Evolutionary conservation across 148 eudicot genomes (phyloP).

Genomic region (Silene latifolia): DNA sequence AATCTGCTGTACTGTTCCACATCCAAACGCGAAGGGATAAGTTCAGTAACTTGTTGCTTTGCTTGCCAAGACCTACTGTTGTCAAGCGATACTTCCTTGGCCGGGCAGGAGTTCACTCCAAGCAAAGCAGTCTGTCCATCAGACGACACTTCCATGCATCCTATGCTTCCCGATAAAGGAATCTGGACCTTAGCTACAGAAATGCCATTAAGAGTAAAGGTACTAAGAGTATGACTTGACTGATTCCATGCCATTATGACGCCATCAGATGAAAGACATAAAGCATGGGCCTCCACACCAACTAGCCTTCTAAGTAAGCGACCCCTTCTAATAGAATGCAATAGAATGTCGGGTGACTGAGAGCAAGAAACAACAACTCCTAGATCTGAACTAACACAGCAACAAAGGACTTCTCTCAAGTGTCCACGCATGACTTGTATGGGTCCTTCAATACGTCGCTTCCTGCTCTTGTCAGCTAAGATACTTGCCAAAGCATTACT

Average conservation of each 20-base stretch:
- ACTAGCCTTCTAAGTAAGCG: constrained; percentile 74
- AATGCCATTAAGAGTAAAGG: constrained; percentile 76
- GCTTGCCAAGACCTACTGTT: constrained; percentile 30
- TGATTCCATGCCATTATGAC: constrained; percentile 79
- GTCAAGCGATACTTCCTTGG: constrained; percentile 40
- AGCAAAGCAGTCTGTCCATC: constrained; percentile 80
- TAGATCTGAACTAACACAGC: constrained; percentile 83
- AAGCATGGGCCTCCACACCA: constrained; percentile 66
- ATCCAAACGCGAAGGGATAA: constrained; percentile 26
- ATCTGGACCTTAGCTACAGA: constrained; percentile 56
- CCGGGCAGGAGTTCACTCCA: constrained; percentile 60
- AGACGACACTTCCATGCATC: constrained; percentile 82
- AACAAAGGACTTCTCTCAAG: constrained; percentile 68
- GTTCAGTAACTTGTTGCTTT: constrained; percentile 28
- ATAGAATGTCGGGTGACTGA: constrained; percentile 61
- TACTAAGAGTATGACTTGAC: constrained; percentile 50
- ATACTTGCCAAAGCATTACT: constrained; percentile 40
- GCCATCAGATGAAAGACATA: constrained; percentile 76
- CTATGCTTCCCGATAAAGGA: constrained; percentile 54
- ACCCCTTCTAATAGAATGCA: constrained; percentile 78
- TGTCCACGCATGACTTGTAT: constrained; percentile 91
- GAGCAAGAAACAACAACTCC: constrained; percentile 91
- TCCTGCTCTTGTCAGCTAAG: constrained; percentile 55
- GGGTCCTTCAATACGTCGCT: constrained; percentile 82
- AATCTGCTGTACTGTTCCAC: constrained; percentile 35